Conservation (phyloP, 2,329 filamentous ascomycete genomes). For the Dactylellina parvicollis region DNA sequence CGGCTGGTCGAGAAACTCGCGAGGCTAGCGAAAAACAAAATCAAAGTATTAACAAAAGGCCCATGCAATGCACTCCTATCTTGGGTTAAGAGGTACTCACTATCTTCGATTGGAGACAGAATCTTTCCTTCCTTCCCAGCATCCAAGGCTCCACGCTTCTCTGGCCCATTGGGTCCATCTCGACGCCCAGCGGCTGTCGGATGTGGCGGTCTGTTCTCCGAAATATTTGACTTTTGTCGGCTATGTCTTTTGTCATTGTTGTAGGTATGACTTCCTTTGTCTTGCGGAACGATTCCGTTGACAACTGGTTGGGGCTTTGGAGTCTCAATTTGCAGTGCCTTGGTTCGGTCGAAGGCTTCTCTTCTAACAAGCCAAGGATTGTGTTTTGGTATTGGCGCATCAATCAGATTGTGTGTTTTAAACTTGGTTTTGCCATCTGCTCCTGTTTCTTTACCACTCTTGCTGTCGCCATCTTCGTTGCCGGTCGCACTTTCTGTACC, state of each 20-base stretch:
- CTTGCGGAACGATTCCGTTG: conserved; percentile 30
- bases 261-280: conserved; percentile 45
- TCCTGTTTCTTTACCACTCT: conserved; percentile 37
- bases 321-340: conserved; percentile 28
- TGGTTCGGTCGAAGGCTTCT: conserved; percentile 45
- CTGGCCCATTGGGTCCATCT: conserved; percentile 19
- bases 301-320: conserved; percentile 38
- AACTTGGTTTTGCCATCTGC: conserved; percentile 50
- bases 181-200: conserved; percentile 35
- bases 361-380: conserved; percentile 46
- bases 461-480: conserved; percentile 45
- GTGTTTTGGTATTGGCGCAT: conserved; percentile 50
- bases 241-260: conserved; percentile 43
- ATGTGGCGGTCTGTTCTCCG: conserved; percentile 35
- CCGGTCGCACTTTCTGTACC: conserved; percentile 36
- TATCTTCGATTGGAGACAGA: conserved; percentile 38
- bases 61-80: neutral
- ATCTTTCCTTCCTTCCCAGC: conserved; percentile 30
- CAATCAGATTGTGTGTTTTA: conserved; percentile 43
- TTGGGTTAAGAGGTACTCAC: conserved; percentile 1
- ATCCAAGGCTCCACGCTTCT: conserved; percentile 39
- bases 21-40: too few species aligned
- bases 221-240: conserved; percentile 40
- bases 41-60: neutral
- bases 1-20: conserved; percentile 31